phyloP scores from a whole-genome alignment of 148 eudicot genomes.

The Pharnaceum exiguum region DNA sequence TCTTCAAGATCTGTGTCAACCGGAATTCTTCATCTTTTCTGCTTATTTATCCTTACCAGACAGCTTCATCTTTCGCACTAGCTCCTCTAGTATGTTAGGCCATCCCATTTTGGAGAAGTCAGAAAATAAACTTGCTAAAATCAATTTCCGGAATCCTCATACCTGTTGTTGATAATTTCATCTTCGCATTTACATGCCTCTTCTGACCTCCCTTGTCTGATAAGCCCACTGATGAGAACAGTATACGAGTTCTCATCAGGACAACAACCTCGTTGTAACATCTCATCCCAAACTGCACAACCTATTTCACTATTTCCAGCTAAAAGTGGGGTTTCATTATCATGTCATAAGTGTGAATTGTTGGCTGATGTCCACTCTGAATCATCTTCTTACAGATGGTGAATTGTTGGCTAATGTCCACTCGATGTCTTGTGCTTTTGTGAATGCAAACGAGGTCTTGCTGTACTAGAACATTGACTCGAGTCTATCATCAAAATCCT shows the following conservation, averaged over 20 bases:
- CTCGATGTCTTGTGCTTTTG: no score
- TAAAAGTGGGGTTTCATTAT: slow-evolving; percentile 69
- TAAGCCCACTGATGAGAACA: slow-evolving; percentile 71
- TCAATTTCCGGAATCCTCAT: slow-evolving; percentile 85
- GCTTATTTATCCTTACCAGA: slow-evolving; percentile 64
- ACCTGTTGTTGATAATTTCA: slow-evolving; percentile 81
- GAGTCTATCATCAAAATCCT: no score
- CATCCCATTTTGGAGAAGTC: slow-evolving; percentile 60
- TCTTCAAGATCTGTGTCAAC: no score
- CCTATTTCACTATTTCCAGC: slow-evolving; percentile 56
- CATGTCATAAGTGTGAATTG: slow-evolving; percentile 81
- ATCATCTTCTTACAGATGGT: slow-evolving; percentile 83
- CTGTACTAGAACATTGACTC: no score
- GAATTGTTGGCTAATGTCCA: no score
- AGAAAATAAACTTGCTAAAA: slow-evolving; percentile 53
- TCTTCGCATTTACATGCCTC: slow-evolving; percentile 74
- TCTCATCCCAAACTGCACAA: slow-evolving; percentile 77
- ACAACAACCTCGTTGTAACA: slow-evolving; percentile 67
- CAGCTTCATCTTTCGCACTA: slow-evolving; percentile 63
- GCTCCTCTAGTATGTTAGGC: slow-evolving; percentile 55
- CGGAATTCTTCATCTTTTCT: no score
- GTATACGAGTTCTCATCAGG: slow-evolving; percentile 83
- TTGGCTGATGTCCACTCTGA: slow-evolving; percentile 46
- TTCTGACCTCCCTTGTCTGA: slow-evolving; percentile 59
- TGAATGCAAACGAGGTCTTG: no score